These are phyloP conservation scores for Juncus inflexus DNA, from an alignment of 176 grass and related monocot species.

Conservation along the genomic window DNA sequence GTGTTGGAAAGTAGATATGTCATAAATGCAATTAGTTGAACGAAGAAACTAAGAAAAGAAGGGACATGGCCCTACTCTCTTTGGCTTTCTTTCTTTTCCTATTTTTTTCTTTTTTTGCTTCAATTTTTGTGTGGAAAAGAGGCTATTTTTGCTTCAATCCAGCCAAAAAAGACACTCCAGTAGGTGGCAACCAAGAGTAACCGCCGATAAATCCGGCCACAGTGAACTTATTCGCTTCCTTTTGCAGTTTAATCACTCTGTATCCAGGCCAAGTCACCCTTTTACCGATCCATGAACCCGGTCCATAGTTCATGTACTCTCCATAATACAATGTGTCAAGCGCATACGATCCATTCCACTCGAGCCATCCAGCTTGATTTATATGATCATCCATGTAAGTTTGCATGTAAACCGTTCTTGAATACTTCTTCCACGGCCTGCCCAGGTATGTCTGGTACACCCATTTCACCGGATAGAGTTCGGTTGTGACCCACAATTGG, in stretches of 20 bases:
- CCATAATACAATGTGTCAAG: slow-evolving; percentile 67
- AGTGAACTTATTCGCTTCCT: slow-evolving; percentile 61
- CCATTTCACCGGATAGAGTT: slow-evolving; percentile 26
- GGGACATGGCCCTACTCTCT: too few relatives aligned
- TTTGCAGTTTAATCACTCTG: slow-evolving; percentile 41
- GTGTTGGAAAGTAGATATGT: slow-evolving; percentile 8
- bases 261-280: slow-evolving; percentile 40
- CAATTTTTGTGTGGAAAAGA: background rate
- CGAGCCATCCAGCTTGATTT: slow-evolving; percentile 49
- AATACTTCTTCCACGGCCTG: slow-evolving; percentile 62
- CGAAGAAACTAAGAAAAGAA: background rate
- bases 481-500: slow-evolving; percentile 28
- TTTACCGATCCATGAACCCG: slow-evolving; percentile 33
- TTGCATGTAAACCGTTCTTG: slow-evolving; percentile 47
- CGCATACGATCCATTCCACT: slow-evolving; percentile 43
- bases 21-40: slow-evolving; percentile 14
- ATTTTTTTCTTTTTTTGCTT: background rate
- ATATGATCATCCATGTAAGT: slow-evolving; percentile 54
- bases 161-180: slow-evolving; percentile 47
- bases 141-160: slow-evolving; percentile 31
- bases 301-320: slow-evolving; percentile 63
- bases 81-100: background rate
- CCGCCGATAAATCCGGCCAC: slow-evolving; percentile 46
- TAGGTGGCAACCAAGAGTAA: slow-evolving; percentile 47
- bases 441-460: slow-evolving; percentile 46